These are phyloP conservation scores for Candida rishiriensis DNA, from an alignment of 805 yeast genomes.

Conservation along the genomic window DNA sequence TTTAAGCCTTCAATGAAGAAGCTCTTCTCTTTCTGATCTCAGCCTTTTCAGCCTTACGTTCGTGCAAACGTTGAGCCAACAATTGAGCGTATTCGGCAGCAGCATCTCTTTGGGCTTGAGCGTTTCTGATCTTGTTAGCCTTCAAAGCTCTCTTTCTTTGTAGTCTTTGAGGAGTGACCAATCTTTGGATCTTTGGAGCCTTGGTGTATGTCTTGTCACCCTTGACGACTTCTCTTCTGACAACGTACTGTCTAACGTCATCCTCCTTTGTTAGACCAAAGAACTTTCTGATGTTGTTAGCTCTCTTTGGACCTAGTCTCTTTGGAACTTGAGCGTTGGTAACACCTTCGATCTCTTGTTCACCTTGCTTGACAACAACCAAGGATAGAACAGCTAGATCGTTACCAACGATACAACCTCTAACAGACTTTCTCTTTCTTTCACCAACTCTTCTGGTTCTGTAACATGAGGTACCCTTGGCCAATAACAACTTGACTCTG, in stretches of 20 bases:
- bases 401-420: slow-evolving; percentile 98
- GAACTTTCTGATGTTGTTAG: slow-evolving; percentile 99
- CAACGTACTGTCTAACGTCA: slow-evolving; percentile 85
- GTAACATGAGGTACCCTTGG: slow-evolving; percentile 97
- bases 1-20: slow-evolving; percentile 91
- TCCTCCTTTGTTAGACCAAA: slow-evolving; percentile 95
- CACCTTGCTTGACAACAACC: slow-evolving; percentile 96
- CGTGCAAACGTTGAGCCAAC: slow-evolving; percentile 96
- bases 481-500: slow-evolving; percentile 94
- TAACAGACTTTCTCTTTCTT: slow-evolving; percentile 99
- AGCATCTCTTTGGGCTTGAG: slow-evolving; percentile 99
- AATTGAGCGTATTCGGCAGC: slow-evolving; percentile 99
- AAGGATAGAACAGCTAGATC: slow-evolving; percentile 95
- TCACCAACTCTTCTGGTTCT: slow-evolving; percentile 99
- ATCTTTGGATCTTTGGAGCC: slow-evolving; percentile 99
- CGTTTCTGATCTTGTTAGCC: slow-evolving; percentile 91
- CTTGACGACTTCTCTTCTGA: slow-evolving; percentile 97
- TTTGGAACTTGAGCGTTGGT: slow-evolving; percentile 94
- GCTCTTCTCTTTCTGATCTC: slow-evolving; percentile 99
- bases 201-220: slow-evolving; percentile 98
- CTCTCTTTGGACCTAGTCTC: slow-evolving; percentile 99
- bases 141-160: slow-evolving; percentile 98
- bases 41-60: slow-evolving; percentile 97
- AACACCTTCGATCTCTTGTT: slow-evolving; percentile 89
- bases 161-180: slow-evolving; percentile 97